Evolutionary conservation across 2,329 filamentous ascomycete species (phyloP), one percentile per base, ranked within the genome.

Genomic region (Cercospora zeae-maydis): DNA sequence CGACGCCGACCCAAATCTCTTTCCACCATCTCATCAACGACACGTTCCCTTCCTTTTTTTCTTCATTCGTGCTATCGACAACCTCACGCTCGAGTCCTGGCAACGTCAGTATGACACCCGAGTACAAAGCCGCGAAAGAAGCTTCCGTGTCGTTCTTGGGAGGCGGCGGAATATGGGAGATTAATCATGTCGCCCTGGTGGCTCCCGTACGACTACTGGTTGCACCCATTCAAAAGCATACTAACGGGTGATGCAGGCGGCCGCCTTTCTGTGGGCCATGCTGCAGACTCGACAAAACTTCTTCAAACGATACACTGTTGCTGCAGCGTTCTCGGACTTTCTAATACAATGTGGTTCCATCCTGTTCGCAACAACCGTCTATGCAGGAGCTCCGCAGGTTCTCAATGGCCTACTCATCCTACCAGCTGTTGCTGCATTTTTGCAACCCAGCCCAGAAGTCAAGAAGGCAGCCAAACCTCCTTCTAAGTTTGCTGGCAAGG

Each of bases 61-160:
- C 21, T 59, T 34, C 58, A 57, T 58, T 65, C 47, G 31, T 36
- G 52, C 51, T 14, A 52, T 30, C 45, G 19, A 24, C 37, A 34
- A 27, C 24, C 30, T 58, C 21, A 39, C 36, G 61, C 54, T 45
- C 39, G n/a, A 37, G 53, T 39, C 21, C 37, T 49, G 30, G 33
- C 7, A 31, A 36, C 21, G 42, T 53, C 36, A 63, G 52, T 24
- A 74, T 75, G 73, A 72, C 70, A 52, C 69, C 71, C 36, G 88
- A 83, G 78, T 96, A 97, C 82, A 99, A 97, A 79, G 86, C 89
- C 72, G 83, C 89, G 70, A 99, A 99, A 80, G 93, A 96, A 81
- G 92, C 92, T 74, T 96, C 96, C 76, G 95, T 99, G 73, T 96
- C 93, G 59, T 91, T 92, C 75, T 86, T 96, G 31, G 88, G 89